phyloP scores from a whole-genome alignment of 768 basidiomycete genomes.

The Tricholoma flavovirens region DNA sequence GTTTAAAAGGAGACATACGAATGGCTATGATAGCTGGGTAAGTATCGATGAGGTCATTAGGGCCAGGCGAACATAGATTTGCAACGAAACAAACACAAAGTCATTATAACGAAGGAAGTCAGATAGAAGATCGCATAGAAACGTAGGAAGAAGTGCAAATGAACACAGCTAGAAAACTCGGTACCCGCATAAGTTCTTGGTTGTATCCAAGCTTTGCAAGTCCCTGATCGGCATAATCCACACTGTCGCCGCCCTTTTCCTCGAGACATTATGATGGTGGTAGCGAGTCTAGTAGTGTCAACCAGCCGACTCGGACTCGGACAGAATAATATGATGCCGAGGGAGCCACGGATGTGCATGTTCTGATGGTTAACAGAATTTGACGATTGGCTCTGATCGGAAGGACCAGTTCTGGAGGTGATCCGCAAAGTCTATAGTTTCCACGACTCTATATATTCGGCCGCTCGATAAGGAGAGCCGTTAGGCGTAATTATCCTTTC shows the following conservation, averaged over 20 bases:
- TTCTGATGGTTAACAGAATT: too few species aligned
- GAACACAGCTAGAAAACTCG: neutral
- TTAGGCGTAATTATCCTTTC: too few species aligned
- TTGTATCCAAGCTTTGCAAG: conserved; percentile 51
- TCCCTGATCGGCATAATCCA: conserved; percentile 20
- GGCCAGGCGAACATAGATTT: conserved; percentile 10
- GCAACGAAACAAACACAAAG: conserved; percentile 36
- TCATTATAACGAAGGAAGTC: neutral
- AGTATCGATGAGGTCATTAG: neutral
- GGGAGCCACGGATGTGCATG: too few species aligned
- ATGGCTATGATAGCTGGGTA: conserved; percentile 53
- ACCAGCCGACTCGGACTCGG: too few species aligned
- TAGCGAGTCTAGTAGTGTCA: too few species aligned
- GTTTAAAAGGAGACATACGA: conserved; percentile 33
- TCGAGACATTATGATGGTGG: too few species aligned
- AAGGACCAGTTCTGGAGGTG: too few species aligned
- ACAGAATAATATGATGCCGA: too few species aligned
- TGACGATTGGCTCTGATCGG: too few species aligned
- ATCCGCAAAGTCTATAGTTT: too few species aligned
- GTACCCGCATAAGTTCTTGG: conserved; percentile 50
- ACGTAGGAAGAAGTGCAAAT: conserved; percentile 10
- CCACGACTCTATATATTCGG: too few species aligned
- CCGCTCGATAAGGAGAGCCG: too few species aligned
- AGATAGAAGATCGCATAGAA: neutral
- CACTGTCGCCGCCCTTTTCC: neutral